Base-by-base conservation (phyloP, 768 basidiomycete genomes). In the Mycena latifolia region DNA sequence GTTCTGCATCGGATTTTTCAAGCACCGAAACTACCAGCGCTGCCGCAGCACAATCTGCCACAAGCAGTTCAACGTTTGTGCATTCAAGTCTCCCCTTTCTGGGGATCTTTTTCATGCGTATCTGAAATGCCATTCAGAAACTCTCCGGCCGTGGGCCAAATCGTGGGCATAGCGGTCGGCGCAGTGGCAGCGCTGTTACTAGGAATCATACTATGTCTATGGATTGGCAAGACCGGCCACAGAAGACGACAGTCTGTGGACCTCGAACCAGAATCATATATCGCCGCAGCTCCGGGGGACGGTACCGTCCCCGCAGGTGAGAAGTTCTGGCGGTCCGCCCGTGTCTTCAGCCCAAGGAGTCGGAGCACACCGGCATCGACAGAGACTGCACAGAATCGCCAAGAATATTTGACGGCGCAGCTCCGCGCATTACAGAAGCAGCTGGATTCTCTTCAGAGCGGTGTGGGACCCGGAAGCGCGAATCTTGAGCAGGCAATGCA, bases 401-500 rank as follows among this genome's bases (percentile, higher is more conserved):
- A 63, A 45, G 62, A 56, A 25, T 55, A 50, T 20, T 41, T 56
- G 17, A 43, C 35, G 9, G 50, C 48, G 15, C 63, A 56, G 29
- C 29, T 64, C 10, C 37, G 20, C 2, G 29, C 35, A 3, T 37
- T 64, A 0, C 48, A 53, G 48, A 64, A 58, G 25, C 22, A 52
- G 17, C 33, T 64, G 0, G 63, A 57, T 29, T 27, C 63, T 0
- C 3, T 43, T 9, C 63, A 53, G 25, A 37, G 20, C 3, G 14
- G 7, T 7, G 28, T 14, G 5, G 55, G 50, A 0, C 24, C 27
- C 7, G 55, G 41, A 3, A 20, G 48, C 11, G 22, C 24, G 5
- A 25, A 53, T 14, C 17, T 64, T 18, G 63, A 56, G 50, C n/a
- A 63, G 35, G 54, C 54, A 35, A 63, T 50, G 54, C 22, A 51